Base-by-base conservation (phyloP, 164 flowering plant genomes). In the Sedum album region DNA sequence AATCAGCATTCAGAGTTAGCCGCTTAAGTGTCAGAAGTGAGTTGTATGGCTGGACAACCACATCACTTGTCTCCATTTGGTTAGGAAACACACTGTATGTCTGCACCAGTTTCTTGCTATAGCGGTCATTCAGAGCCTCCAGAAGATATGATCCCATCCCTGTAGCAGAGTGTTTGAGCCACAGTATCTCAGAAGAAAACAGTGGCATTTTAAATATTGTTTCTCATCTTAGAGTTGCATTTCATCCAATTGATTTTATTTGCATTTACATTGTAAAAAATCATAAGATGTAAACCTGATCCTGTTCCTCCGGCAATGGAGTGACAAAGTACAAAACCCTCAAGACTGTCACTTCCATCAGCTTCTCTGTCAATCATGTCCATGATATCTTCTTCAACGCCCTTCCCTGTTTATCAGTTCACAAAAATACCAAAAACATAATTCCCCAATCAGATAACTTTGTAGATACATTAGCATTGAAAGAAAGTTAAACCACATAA, bases 351-450 rank as follows among this genome's bases (percentile, higher is more conserved):
- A 73, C 99, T 95, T 76, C 99, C 99, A 83, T 95, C 99, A 31
- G 97, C 99, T 80, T 95, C 99, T 79, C 99, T 86, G 72, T 95
- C 97, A 75, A 95, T 87, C 97, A 95, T 95, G 79, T 95, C 99
- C 97, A 95, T 92, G 62, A 95, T 87, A 71, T 92, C 97, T 75
- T 95, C 99, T 78, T 95, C 91, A 77, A 90, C 90, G 38, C 85
- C 86, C 74, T 95, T 61, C 99, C 99, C 99, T 95, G 80, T 18
- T 71, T 44, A 72, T 57, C 70, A 53, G 49, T 66, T 69, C 17
- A 69, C 41, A 67, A 44, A 14, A 35, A 46, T 23, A 11, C 53
- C 31, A 33, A 42, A 68, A 28, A 18, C 17, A 6, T 41, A 35
- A 35, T 4, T 39, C 60, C 25, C 17, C 26, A 66, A 11, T 38